Evolutionary conservation across 2,329 filamentous ascomycete species (phyloP).

Genomic region (Geosmithia flava): DNA sequence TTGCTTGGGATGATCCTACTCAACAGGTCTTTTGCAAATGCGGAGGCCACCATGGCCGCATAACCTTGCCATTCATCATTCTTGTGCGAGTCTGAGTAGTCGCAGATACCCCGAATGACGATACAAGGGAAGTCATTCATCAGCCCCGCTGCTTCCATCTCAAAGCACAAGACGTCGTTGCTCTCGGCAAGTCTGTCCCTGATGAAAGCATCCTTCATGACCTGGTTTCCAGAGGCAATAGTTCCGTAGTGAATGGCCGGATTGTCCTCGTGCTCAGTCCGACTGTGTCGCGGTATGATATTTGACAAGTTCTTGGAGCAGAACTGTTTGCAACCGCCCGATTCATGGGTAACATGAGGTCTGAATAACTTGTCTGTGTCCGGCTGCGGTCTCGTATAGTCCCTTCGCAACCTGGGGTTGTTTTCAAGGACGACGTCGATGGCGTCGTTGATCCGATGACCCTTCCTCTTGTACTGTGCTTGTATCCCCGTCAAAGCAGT

Average conservation of each 20-base stretch:
- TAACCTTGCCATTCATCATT: constrained; percentile 13
- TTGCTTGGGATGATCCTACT: not conserved
- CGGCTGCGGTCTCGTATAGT: not conserved
- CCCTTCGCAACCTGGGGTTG: not conserved
- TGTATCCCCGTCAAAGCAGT: constrained; percentile 2
- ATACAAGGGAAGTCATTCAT: constrained; percentile 13
- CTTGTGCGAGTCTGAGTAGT: constrained; percentile 24
- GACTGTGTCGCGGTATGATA: not conserved
- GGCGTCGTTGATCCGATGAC: constrained; percentile 6
- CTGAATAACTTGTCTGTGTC: not conserved
- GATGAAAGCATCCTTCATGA: constrained; percentile 9
- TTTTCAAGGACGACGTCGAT: constrained; percentile 1
- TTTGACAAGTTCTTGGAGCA: not conserved
- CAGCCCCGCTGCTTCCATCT: constrained; percentile 5
- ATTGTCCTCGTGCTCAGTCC: constrained; percentile 1
- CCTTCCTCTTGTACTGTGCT: constrained; percentile 7
- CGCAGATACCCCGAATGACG: constrained; percentile 20
- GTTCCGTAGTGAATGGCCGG: constrained; percentile 7
- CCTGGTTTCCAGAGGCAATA: constrained; percentile 5
- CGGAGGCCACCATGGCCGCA: constrained; percentile 14
- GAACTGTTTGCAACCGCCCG: not conserved
- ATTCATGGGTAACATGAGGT: not conserved
- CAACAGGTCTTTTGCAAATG: constrained; percentile 7
- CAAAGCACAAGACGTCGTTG: constrained; percentile 8
- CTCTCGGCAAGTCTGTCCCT: constrained; percentile 10